Conservation (phyloP, 208 protist species). For the Herpetomonas samuelpessoai region DNA sequence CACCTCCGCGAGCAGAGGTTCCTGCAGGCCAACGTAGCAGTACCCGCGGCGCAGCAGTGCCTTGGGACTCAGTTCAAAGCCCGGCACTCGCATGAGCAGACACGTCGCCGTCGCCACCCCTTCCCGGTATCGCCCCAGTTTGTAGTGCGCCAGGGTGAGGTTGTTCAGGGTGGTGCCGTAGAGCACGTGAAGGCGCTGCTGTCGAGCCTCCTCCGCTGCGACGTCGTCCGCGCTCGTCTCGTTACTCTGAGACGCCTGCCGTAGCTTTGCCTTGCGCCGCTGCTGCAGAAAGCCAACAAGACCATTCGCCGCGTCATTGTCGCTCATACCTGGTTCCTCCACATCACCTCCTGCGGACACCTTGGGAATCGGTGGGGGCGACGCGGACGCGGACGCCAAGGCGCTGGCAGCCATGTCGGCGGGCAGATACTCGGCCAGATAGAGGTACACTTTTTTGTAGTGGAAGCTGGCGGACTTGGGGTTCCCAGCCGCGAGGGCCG, state of each 20-base stretch:
- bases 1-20: slow-evolving; percentile 31
- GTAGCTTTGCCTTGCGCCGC: not conserved
- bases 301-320: slow-evolving; percentile 10
- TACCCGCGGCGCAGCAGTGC: slow-evolving; percentile 65
- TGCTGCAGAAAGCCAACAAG: slow-evolving; percentile 15
- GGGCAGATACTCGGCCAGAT: slow-evolving; percentile 58
- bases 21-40: slow-evolving; percentile 26
- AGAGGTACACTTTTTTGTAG: slow-evolving; percentile 73
- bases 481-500: slow-evolving; percentile 32
- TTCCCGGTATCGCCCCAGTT: slow-evolving; percentile 44
- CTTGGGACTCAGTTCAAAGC: slow-evolving; percentile 27
- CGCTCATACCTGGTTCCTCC: slow-evolving; percentile 1
- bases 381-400: not conserved
- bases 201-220: not conserved
- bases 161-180: slow-evolving; percentile 51
- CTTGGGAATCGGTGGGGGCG: not conserved
- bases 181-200: not conserved
- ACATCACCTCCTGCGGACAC: not conserved
- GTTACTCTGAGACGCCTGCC: not conserved
- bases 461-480: slow-evolving; percentile 43
- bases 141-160: slow-evolving; percentile 42
- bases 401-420: not conserved
- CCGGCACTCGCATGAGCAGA: slow-evolving; percentile 10
- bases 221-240: not conserved
- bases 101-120: slow-evolving; percentile 42